phyloP scores from a whole-genome alignment of 768 basidiomycete genomes.

The Roridomyces roridus region DNA sequence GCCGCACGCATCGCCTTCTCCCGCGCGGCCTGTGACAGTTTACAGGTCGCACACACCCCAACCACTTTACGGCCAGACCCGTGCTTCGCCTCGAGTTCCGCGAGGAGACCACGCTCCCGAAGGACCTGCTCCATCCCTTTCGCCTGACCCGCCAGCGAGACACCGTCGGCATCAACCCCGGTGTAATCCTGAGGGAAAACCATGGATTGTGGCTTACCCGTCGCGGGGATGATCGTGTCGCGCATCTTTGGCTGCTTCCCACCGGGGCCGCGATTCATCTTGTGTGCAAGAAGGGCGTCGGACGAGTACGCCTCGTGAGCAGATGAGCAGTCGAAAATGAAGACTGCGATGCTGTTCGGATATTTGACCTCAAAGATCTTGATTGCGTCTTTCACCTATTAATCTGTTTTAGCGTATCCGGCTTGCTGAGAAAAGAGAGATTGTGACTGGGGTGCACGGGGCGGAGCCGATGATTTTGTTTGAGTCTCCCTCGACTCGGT shows the following conservation, averaged over 20 bases:
- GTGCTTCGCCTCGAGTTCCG: not conserved
- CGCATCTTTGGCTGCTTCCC: slow-evolving; percentile 10
- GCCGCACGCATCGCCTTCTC: slow-evolving; percentile 9
- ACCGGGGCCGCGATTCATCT: slow-evolving; percentile 4
- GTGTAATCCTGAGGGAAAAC: not conserved
- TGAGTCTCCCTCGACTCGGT: no score
- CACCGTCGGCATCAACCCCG: not conserved
- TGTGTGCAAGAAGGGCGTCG: slow-evolving; percentile 1
- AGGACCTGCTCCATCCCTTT: slow-evolving; percentile 18
- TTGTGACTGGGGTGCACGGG: no score
- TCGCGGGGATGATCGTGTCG: slow-evolving; percentile 4
- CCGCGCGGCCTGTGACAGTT: slow-evolving; percentile 9
- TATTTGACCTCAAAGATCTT: slow-evolving; percentile 22
- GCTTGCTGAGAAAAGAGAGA: not conserved
- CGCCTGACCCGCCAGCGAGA: slow-evolving; percentile 4
- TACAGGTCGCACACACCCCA: not conserved
- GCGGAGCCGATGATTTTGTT: no score
- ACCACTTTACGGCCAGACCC: not conserved
- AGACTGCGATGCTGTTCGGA: not conserved
- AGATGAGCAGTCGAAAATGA: slow-evolving; percentile 4
- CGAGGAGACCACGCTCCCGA: slow-evolving; percentile 5
- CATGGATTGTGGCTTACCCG: slow-evolving; percentile 1
- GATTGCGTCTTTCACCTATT: not conserved
- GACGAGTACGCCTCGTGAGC: slow-evolving; percentile 1
- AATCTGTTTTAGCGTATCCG: no score